Conservation (phyloP, 495 filamentous ascomycete species). For the Penicillium manginii region DNA sequence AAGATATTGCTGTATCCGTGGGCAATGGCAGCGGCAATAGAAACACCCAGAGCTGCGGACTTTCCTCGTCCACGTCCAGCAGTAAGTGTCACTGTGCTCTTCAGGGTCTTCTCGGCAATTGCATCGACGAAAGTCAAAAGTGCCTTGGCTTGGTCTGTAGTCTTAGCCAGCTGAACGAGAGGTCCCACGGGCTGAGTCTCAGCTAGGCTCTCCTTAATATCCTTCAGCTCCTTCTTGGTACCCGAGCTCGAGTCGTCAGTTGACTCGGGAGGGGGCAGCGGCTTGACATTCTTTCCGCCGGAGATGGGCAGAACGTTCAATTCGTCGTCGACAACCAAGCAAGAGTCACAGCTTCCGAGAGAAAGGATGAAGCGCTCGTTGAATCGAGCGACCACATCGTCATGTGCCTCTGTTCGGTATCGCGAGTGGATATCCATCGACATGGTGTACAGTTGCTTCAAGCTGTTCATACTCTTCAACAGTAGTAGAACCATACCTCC, state of each 20-base stretch:
- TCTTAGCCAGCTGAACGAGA: slow-evolving; percentile 80
- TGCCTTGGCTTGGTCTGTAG: slow-evolving; percentile 94
- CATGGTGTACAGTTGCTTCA: slow-evolving; percentile 96
- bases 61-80: slow-evolving; percentile 96
- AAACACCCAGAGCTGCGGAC: slow-evolving; percentile 91
- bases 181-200: slow-evolving; percentile 87
- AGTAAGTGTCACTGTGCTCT: slow-evolving; percentile 90
- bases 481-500: slow-evolving; percentile 90
- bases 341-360: slow-evolving; percentile 89
- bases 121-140: slow-evolving; percentile 94
- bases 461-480: slow-evolving; percentile 92
- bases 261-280: slow-evolving; percentile 70
- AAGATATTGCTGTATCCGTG: slow-evolving; percentile 99
- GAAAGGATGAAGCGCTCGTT: slow-evolving; percentile 98
- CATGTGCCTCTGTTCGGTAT: slow-evolving; percentile 95
- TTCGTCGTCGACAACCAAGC: slow-evolving; percentile 96
- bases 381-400: slow-evolving; percentile 93
- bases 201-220: slow-evolving; percentile 82
- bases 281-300: slow-evolving; percentile 89
- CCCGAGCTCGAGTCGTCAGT: slow-evolving; percentile 67
- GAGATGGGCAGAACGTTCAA: slow-evolving; percentile 97
- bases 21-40: slow-evolving; percentile 90
- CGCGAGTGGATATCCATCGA: slow-evolving; percentile 98
- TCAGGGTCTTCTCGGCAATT: slow-evolving; percentile 92
- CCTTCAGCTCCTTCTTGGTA: slow-evolving; percentile 75